These are phyloP conservation scores for Cercospora zeae-maydis DNA, from an alignment of 2,329 filamentous ascomycete species.

Conservation along the genomic window DNA sequence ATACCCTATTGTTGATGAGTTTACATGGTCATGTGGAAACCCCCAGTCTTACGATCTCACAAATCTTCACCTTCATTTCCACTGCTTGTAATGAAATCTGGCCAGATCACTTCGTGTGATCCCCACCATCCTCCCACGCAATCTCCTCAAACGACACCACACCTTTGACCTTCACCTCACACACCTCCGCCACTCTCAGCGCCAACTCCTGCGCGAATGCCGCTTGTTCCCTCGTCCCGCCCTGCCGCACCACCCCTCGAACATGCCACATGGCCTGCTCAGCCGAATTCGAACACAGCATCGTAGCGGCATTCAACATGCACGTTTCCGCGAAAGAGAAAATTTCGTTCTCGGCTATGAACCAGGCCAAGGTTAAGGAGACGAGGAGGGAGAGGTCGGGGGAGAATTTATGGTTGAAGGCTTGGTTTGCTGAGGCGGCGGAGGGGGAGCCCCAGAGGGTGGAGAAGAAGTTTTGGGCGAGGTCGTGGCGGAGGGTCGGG, in stretches of 20 bases:
- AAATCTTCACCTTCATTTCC: not conserved
- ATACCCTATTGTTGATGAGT: not conserved
- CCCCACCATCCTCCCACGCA: conserved; percentile 9
- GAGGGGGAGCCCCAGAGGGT: conserved; percentile 13
- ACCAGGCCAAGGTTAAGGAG: conserved; percentile 3
- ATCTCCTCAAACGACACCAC: conserved; percentile 16
- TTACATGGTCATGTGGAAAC: not conserved
- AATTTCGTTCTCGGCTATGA: conserved; percentile 9
- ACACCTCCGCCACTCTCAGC: conserved; percentile 15
- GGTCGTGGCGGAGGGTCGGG: not conserved
- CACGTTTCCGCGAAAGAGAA: conserved; percentile 13
- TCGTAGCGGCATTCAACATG: conserved; percentile 14
- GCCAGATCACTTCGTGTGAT: conserved; percentile 5
- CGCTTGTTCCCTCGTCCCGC: conserved; percentile 15
- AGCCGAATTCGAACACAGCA: conserved; percentile 13
- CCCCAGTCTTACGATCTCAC: not conserved
- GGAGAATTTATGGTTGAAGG: conserved; percentile 17
- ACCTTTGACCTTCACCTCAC: conserved; percentile 5
- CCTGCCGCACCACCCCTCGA: conserved; percentile 17
- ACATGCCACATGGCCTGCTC: conserved; percentile 19
- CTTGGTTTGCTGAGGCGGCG: conserved; percentile 7
- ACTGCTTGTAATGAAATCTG: not conserved
- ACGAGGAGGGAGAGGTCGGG: conserved; percentile 15
- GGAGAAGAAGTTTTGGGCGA: conserved; percentile 4
- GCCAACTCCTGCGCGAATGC: conserved; percentile 13